Base-by-base conservation (phyloP, 2,329 filamentous ascomycete species). In the Aspergillus quadricinctus region DNA sequence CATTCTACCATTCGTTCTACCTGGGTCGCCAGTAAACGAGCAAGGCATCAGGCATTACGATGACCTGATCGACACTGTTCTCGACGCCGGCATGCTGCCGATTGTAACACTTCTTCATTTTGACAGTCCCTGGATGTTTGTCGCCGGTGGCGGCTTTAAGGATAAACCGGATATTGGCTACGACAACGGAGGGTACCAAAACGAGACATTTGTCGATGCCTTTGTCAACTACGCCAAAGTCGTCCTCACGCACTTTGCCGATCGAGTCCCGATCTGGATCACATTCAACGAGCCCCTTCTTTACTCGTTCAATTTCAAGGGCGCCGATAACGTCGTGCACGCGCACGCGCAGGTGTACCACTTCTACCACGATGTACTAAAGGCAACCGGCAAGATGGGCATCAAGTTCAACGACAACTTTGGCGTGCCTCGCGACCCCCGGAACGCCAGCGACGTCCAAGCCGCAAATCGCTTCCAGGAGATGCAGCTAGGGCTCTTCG, bases 321-420 rank as follows among this genome's bases (percentile, higher is more conserved):
- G 74, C 2, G 74, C 78, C 48, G 77, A 81, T n/a, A 78, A 82
- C 2, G 73, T 81, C 0, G 75, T 78, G 11, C 77, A 76, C 4
- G 79, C 81, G 0, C 68, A 72, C 54, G 64, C 69, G 0, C 55
- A 68, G 14, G 54, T 72, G 1, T 69, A 72, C 61, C 76, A 72
- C 49, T 70, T 77, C 48, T 77, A 75, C 45, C 77, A 78, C 51
- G 64, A 71, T 5, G 52, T 8, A 64, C 70, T 59, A 69, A 80
- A 67, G 66, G 82, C 27, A 70, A 83, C 62, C 69, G 81, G 29
- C 1, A 62, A 64, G 25, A 55, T 71, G 8, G 73, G 68, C 1
- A 66, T 78, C 54, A 76, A 77, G 11, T 79, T 79, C 9, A 75
- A 81, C 50, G 71, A 78, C 62, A 82, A 82, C 61, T 82, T 83